Percentiles rank a stretch among this genome's conserved stretches.
These are phyloP conservation scores for Lachancea lanzarotensis DNA, from an alignment of 805 yeast genomes.

Conservation along the genomic window DNA sequence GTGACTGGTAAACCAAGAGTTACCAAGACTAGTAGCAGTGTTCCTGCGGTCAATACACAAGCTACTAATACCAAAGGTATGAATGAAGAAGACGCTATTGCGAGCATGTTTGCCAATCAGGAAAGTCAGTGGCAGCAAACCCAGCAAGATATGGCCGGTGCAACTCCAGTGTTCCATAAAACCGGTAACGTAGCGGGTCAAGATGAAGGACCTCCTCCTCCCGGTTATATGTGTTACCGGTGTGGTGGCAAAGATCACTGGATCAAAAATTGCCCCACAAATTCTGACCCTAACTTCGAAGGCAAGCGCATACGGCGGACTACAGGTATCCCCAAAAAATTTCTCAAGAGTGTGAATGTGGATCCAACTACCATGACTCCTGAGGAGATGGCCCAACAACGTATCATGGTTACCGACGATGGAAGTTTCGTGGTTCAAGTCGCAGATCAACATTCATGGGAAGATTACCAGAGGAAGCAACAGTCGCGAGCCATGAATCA, in stretches of 20 bases:
- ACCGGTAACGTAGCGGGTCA: slow-evolving; percentile 20
- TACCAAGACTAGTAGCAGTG: slow-evolving; percentile 28
- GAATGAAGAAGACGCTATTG: slow-evolving; percentile 82
- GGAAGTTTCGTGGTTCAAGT: slow-evolving; percentile 95
- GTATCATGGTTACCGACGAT: slow-evolving; percentile 82
- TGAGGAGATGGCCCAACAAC: slow-evolving; percentile 49
- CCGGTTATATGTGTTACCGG: slow-evolving; percentile 91
- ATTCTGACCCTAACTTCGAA: slow-evolving; percentile 87
- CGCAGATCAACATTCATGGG: slow-evolving; percentile 91
- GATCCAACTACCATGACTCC: slow-evolving; percentile 49
- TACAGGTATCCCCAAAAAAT: slow-evolving; percentile 95
- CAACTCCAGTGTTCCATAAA: slow-evolving; percentile 64
- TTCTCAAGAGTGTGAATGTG: slow-evolving; percentile 70
- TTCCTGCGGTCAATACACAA: slow-evolving; percentile 15
- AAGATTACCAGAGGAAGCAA: slow-evolving; percentile 66
- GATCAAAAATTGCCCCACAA: slow-evolving; percentile 93
- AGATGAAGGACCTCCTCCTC: slow-evolving; percentile 74
- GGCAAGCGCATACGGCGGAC: slow-evolving; percentile 86
- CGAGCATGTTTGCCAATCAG: slow-evolving; percentile 87
- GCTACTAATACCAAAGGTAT: slow-evolving; percentile 36
- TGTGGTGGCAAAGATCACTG: slow-evolving; percentile 96
- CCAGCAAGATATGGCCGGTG: slow-evolving; percentile 83
- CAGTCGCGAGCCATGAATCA: slow-evolving; percentile 30
- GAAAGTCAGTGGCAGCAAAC: slow-evolving; percentile 93
- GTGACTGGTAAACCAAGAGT: slow-evolving; percentile 65